Base-by-base conservation (phyloP, 2,329 filamentous ascomycete genomes). In the Cercospora janseana region DNA sequence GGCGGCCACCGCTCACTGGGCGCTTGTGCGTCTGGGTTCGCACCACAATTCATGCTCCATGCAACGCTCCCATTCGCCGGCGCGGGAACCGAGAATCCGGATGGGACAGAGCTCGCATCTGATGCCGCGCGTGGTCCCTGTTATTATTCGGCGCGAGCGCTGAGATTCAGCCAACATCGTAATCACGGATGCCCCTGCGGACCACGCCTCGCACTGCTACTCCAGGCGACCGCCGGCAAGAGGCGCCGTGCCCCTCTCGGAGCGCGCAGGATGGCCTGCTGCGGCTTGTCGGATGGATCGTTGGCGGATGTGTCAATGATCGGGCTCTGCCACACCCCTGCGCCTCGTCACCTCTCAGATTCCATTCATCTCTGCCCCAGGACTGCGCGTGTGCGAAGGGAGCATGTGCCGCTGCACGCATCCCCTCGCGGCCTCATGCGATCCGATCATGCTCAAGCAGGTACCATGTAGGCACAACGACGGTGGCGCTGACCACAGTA, bases 11-110 rank as follows among this genome's bases (percentile, higher is more conserved):
- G n/a, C 26, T 20, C 35, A 26, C 20, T 40, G 35, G 35, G 35
- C 35, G 34, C 34, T 37, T 37, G 34, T 37, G 34, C 34, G n/a
- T 37, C 34, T 20, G 13, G 15, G 16, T 23, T 9, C 13, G 20
- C 35, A 13, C 35, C 12, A 40, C 35, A 23, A 40, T 23, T 24
- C 35, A 20, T 23, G n/a, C n/a, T n/a, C n/a, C n/a, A n/a, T n/a
- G n/a, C n/a, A n/a, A n/a, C 20, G 35, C 13, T 40, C 35, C 35
- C 35, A 40, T 40, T 40, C 35, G 35, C 23, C 35, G 35, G 35
- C 35, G 9, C 35, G 26, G 12, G 35, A 40, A 40, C 35, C 35
- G 35, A 40, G 13, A 15, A 26, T 24, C 35, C 35, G 35, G 35
- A 26, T 26, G 35, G 35, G 16, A 40, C 26, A 16, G 35, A 12